Conservation (phyloP, 495 filamentous ascomycete species). For the Terfezia boudieri region DNA sequence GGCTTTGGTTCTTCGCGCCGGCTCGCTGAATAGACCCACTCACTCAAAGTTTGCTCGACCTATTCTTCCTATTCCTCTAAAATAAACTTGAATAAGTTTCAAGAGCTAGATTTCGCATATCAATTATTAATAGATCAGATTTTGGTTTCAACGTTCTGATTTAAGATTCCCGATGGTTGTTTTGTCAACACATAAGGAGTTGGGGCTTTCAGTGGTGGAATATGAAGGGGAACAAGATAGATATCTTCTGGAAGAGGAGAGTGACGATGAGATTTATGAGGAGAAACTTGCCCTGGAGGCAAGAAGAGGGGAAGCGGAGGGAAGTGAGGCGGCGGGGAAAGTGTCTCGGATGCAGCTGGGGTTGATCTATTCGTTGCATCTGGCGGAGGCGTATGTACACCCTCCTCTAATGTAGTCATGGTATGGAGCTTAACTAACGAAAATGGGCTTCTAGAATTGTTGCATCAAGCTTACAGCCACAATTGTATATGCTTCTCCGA, state of each 20-base stretch:
- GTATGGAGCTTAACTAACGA: background rate
- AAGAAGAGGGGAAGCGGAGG: constrained; percentile 5
- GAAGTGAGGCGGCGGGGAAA: constrained; percentile 6
- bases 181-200: background rate
- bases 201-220: background rate
- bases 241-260: background rate
- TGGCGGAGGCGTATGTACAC: constrained; percentile 19
- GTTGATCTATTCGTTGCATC: constrained; percentile 19
- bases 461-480: constrained; percentile 24
- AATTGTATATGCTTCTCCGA: constrained; percentile 24
- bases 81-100: no score
- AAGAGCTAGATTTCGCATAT: no score
- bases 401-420: background rate
- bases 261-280: constrained; percentile 12
- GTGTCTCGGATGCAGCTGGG: constrained; percentile 10
- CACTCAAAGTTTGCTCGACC: no score
- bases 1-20: background rate
- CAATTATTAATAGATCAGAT: no score
- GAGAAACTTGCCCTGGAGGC: background rate
- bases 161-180: background rate
- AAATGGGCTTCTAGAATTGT: constrained; percentile 20
- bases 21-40: background rate
- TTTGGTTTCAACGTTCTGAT: no score
- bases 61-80: no score
- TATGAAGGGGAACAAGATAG: background rate